phyloP scores from a whole-genome alignment of 768 basidiomycete genomes.

The Cyclocybe aegerita region DNA sequence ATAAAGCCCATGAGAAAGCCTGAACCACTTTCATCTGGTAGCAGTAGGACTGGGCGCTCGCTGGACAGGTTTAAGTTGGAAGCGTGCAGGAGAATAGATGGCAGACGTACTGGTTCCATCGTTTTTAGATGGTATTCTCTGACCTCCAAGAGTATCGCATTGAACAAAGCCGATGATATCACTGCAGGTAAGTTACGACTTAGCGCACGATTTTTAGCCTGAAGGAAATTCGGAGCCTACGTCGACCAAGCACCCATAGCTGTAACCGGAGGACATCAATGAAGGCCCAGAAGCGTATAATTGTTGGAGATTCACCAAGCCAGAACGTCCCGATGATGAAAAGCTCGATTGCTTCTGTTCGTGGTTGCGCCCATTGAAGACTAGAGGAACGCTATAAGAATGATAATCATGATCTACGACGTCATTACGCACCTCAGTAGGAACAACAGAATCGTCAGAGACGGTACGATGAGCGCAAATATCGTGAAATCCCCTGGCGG shows the following conservation, averaged over 20 bases:
- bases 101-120: constrained; percentile 51
- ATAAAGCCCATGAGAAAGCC: constrained; percentile 77
- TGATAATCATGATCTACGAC: background rate
- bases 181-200: constrained; percentile 30
- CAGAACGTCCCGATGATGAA: constrained; percentile 63
- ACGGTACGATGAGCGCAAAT: constrained; percentile 65
- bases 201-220: background rate
- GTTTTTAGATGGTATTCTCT: constrained; percentile 46
- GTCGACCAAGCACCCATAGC: constrained; percentile 77
- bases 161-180: constrained; percentile 69
- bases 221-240: constrained; percentile 36
- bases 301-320: constrained; percentile 51
- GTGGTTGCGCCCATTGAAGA: constrained; percentile 68
- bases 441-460: constrained; percentile 63
- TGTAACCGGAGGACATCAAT: constrained; percentile 25
- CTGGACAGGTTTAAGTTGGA: constrained; percentile 33
- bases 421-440: constrained; percentile 49
- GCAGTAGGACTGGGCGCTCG: constrained; percentile 56
- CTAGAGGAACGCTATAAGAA: constrained; percentile 30
- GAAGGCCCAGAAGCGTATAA: constrained; percentile 3
- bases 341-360: constrained; percentile 54
- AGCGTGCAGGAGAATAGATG: background rate
- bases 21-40: constrained; percentile 80
- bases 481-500: constrained; percentile 68
- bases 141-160: constrained; percentile 50